Evolutionary conservation across 1,284 basidiomycete species (phyloP), one percentile per base, ranked within the genome.

Genomic region (Rhodotorula glutinis): DNA sequence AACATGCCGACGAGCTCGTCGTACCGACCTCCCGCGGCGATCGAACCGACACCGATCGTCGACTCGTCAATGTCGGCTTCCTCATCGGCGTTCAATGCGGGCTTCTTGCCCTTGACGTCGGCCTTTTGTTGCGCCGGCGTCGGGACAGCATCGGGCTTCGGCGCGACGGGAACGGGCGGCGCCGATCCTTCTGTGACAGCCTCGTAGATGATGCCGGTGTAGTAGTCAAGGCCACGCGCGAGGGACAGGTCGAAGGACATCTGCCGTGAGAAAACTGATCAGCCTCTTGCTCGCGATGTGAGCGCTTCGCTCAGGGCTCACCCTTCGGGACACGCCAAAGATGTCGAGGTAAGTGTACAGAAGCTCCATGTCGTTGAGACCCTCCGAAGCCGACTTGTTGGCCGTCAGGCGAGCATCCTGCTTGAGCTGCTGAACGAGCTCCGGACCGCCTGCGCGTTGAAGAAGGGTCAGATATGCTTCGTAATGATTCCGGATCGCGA

Each of bases 191-290:
- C 91, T 30, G 92, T 91, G 74, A 93, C 85, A 51, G 92, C 96
- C 81, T 99, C 96, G 82, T 97, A 98, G 78, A 98, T 98, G 76
- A 99, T 88, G 49, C 96, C 95, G 1, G 95, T 98, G 81, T 99
- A 98, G 81, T 98, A 98, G 80, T 98, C 96, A 46, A 98, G 85
- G 30, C 95, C 95, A 44, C 96, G 88, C 13, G 96, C 96, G 29
- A 98, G 86, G 13, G 92, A 95, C 74, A 98, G 85, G 80, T 98
- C 95, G 78, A 99, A 98, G 13, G 91, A 94, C 77, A 98, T 85
- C 89, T 92, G 73, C 27, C 43, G 40, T 21, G 14, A n/a, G n/a
- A 29, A 49, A 17, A 27, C 8, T 19, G 23, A 23, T 47, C 46
- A 47, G 46, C 46, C n/a, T 38, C 46, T 8, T 11, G n/a, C 23